phyloP scores from a whole-genome alignment of 2,329 filamentous ascomycete species.

The Pseudonectria buxi region DNA sequence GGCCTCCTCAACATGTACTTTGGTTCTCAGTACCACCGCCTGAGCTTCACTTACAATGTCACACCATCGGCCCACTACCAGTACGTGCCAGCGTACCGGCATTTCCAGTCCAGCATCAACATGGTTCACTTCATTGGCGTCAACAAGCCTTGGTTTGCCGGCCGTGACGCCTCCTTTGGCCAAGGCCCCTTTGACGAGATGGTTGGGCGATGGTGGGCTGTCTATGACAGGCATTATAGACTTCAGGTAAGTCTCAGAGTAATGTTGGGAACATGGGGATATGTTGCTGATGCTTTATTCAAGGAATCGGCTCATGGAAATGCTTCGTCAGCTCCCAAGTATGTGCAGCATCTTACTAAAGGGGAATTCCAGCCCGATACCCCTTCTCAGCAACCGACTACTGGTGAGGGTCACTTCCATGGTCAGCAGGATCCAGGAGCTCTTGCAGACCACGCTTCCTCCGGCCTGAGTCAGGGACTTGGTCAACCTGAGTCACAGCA shows the following conservation, averaged over 20 bases:
- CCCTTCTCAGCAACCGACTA: slow-evolving; percentile 13
- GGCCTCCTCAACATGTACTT: slow-evolving; percentile 95
- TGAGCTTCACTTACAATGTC: slow-evolving; percentile 96
- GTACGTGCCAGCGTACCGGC: slow-evolving; percentile 88
- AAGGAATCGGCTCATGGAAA: slow-evolving; percentile 14
- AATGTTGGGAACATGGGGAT: background rate
- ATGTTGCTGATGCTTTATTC: slow-evolving; percentile 4
- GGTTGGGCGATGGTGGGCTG: slow-evolving; percentile 84
- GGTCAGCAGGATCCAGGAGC: slow-evolving; percentile 17
- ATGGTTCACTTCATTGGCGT: slow-evolving; percentile 92
- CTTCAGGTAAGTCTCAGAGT: slow-evolving; percentile 35
- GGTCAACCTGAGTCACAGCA: slow-evolving; percentile 9
- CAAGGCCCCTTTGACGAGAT: slow-evolving; percentile 72
- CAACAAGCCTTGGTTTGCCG: slow-evolving; percentile 80
- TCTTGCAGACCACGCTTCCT: slow-evolving; percentile 9
- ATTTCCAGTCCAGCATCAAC: slow-evolving; percentile 85
- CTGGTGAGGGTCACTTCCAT: slow-evolving; percentile 18
- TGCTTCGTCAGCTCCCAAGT: slow-evolving; percentile 20
- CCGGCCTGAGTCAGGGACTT: slow-evolving; percentile 11
- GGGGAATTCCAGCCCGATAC: slow-evolving; percentile 39
- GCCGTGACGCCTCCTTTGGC: slow-evolving; percentile 47
- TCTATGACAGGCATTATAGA: slow-evolving; percentile 82
- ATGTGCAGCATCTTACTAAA: slow-evolving; percentile 48
- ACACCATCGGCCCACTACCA: slow-evolving; percentile 96
- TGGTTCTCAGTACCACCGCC: slow-evolving; percentile 70